Evolutionary conservation across 345 rosid species (phyloP), one percentile per base, ranked within the genome.

Genomic region (Garcia nutans): DNA sequence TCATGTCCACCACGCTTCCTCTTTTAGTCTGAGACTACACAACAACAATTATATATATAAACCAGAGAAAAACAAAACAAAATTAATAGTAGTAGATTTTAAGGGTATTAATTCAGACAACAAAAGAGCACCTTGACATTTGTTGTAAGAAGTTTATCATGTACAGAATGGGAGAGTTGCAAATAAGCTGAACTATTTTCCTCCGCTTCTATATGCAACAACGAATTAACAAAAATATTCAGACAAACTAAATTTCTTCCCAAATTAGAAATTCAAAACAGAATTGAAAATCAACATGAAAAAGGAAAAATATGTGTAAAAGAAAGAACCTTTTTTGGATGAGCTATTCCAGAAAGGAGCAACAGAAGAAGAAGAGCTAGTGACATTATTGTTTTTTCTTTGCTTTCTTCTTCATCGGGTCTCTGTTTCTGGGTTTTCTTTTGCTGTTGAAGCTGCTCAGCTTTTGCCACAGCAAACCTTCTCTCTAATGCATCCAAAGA

Each of bases 401-500:
- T 70, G 65, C 20, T 72, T 31, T 63, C 75, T 71, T 73, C 84
- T 42, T 41, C 69, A 50, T 42, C 11, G 10, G 61, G 7, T 45
- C 60, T 80, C 71, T 70, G 83, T 71, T 81, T 82, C 5, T 44
- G 52, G 58, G 54, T 82, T 82, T 77, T 88, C 61, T 83, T 85
- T 56, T 82, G 84, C 61, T 85, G 84, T 62, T 85, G 88, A 78
- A 84, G 82, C 71, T 82, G 79, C 83, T 90, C 93, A 9, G 91
- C 88, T 86, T 83, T 82, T 31, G 88, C 91, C 58, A 72, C 76
- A 20, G 84, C 88, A 65, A 87, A 86, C 75, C 95, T 82, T 72
- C 88, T 78, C 76, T 90, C 89, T 57, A 92, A 73, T 5, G 93
- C 95, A 55, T 86, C 91, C 83, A 87, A 77, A 33, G 89, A 74